A percentile compares a stretch with the other conserved stretches of the same genome.
Evolutionary conservation across 228 moss, liverwort and hornwort genomes (phyloP).

Genomic region (Sphagnum fallax): DNA sequence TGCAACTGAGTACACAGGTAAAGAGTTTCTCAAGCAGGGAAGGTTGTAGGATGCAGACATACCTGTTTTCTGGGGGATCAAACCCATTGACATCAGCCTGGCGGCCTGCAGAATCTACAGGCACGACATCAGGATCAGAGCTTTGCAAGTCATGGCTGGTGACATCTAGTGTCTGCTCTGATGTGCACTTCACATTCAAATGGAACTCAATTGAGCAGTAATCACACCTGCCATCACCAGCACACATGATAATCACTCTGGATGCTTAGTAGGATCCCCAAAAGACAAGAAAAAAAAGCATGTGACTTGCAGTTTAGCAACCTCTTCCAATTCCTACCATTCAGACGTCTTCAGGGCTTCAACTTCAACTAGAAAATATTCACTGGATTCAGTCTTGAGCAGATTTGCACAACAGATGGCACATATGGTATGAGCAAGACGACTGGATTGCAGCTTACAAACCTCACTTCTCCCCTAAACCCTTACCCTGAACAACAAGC

Average conservation of each 20-base stretch:
- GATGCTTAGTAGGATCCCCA: not conserved
- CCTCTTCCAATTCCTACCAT: too few relatives aligned
- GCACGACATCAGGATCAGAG: slow-evolving; percentile 68
- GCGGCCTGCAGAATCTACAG: slow-evolving; percentile 65
- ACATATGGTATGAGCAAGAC: too few relatives aligned
- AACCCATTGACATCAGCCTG: slow-evolving; percentile 39
- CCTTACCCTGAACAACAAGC: too few relatives aligned
- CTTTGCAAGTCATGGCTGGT: slow-evolving; percentile 89
- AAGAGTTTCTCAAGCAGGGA: not conserved
- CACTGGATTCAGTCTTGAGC: too few relatives aligned
- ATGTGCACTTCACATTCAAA: slow-evolving; percentile 83
- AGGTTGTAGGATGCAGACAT: not conserved
- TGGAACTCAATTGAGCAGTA: slow-evolving; percentile 94
- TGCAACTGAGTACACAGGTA: too few relatives aligned
- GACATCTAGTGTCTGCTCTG: slow-evolving; percentile 93
- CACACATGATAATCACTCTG: slow-evolving; percentile 3
- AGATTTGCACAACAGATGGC: too few relatives aligned
- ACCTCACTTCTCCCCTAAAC: too few relatives aligned
- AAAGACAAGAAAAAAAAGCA: too few relatives aligned
- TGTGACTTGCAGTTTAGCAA: too few relatives aligned
- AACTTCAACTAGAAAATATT: too few relatives aligned
- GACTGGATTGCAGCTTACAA: too few relatives aligned
- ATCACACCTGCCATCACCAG: slow-evolving; percentile 61
- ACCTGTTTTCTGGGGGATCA: slow-evolving; percentile 54
- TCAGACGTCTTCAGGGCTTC: too few relatives aligned